Evolutionary conservation across 2,329 filamentous ascomycete species (phyloP).

Genomic region (Colletotrichum lindemuthianum): DNA sequence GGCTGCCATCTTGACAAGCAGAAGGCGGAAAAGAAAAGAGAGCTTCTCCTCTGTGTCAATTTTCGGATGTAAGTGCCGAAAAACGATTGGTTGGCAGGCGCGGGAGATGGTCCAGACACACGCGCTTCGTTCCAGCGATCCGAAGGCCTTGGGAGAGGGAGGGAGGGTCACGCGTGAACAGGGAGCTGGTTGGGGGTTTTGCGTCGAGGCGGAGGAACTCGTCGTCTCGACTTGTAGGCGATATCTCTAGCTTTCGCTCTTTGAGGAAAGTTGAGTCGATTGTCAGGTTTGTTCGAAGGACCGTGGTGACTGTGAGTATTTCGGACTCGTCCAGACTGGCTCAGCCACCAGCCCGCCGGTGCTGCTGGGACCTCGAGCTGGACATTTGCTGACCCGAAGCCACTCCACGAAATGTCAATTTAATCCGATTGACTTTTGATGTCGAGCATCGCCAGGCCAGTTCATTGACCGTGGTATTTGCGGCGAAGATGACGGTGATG

Average conservation of each 20-base stretch:
- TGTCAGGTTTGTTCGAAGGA: not conserved
- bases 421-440: too few species aligned
- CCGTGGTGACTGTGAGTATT: too few species aligned
- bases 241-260: not conserved
- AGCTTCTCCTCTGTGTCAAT: not conserved
- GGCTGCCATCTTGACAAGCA: constrained; percentile 10
- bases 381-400: too few species aligned
- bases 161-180: not conserved
- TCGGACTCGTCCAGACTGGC: too few species aligned
- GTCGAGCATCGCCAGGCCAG: too few species aligned
- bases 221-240: constrained; percentile 13
- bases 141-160: not conserved
- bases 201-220: not conserved
- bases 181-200: not conserved
- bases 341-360: too few species aligned
- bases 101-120: constrained; percentile 26
- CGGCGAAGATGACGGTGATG: too few species aligned
- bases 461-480: too few species aligned
- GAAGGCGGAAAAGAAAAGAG: too few species aligned
- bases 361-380: too few species aligned
- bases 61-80: constrained; percentile 6
- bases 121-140: constrained; percentile 20
- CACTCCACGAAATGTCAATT: too few species aligned
- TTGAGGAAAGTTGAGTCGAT: constrained; percentile 9
- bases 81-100: constrained; percentile 26